These are phyloP conservation scores for Erigeron canadensis DNA, from an alignment of 129 eudicot species.

Conservation along the genomic window DNA sequence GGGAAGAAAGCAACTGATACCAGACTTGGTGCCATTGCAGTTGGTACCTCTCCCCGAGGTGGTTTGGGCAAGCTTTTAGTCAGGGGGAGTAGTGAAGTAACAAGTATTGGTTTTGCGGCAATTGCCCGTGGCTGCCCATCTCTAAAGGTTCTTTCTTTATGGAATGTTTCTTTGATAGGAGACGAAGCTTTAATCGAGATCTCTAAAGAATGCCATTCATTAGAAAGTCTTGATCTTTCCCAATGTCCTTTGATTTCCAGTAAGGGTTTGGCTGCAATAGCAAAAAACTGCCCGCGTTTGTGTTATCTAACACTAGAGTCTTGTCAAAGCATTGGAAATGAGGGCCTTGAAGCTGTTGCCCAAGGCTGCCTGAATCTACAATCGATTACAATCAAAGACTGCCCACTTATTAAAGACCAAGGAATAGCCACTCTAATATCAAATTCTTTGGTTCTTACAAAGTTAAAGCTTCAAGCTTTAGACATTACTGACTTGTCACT, in stretches of 20 bases:
- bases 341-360: slow-evolving; percentile 63
- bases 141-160: slow-evolving; percentile 62
- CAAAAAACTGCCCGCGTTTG: slow-evolving; percentile 58
- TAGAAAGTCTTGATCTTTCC: slow-evolving; percentile 81
- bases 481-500: slow-evolving; percentile 74
- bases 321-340: slow-evolving; percentile 63
- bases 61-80: slow-evolving; percentile 95
- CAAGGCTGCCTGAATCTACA: slow-evolving; percentile 63
- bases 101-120: slow-evolving; percentile 62
- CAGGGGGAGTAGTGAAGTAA: slow-evolving; percentile 67
- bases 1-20: slow-evolving; percentile 88
- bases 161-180: slow-evolving; percentile 62
- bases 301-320: slow-evolving; percentile 62
- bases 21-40: slow-evolving; percentile 87
- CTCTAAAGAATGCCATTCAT: slow-evolving; percentile 62
- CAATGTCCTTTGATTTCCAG: slow-evolving; percentile 66
- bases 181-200: slow-evolving; percentile 63
- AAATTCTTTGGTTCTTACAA: slow-evolving; percentile 46
- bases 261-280: slow-evolving; percentile 71
- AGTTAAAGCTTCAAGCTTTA: slow-evolving; percentile 62
- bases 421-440: slow-evolving; percentile 71
- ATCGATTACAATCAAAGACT: slow-evolving; percentile 63
- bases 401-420: slow-evolving; percentile 69
- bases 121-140: slow-evolving; percentile 85
- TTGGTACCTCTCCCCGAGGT: slow-evolving; percentile 82